phyloP scores from a whole-genome alignment of 805 yeast genomes.

The Yamadazyma kitorensis region DNA sequence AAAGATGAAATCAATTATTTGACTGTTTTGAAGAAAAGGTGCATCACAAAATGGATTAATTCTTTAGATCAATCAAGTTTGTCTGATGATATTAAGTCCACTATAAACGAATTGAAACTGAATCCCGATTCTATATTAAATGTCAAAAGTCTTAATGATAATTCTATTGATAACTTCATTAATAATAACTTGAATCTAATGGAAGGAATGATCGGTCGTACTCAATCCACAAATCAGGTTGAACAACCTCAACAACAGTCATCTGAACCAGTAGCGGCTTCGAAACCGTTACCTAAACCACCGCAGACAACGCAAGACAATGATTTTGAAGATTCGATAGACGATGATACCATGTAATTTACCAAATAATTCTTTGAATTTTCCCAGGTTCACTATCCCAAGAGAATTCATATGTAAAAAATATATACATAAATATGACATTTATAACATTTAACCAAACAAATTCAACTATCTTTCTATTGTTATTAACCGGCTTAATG shows the following conservation, averaged over 20 bases:
- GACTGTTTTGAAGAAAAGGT: conserved; percentile 36
- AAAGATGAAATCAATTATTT: conserved; percentile 41
- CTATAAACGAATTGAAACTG: conserved; percentile 19
- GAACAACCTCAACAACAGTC: not conserved
- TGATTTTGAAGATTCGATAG: conserved; percentile 1
- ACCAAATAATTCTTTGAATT: conserved; percentile 89
- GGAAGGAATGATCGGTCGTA: not conserved
- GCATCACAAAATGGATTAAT: conserved; percentile 32
- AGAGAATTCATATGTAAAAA: conserved; percentile 56
- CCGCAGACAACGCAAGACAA: not conserved
- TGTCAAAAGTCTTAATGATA: conserved; percentile 15
- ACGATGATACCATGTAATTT: conserved; percentile 10
- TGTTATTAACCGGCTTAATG: conserved; percentile 14
- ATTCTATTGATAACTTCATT: conserved; percentile 30
- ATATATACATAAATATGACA: conserved; percentile 49
- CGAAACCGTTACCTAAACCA: conserved; percentile 1
- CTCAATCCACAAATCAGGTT: not conserved
- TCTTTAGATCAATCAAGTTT: conserved; percentile 18
- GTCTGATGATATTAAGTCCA: conserved; percentile 10
- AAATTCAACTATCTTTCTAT: conserved; percentile 44
- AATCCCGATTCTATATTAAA: conserved; percentile 20
- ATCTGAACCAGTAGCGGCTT: not conserved
- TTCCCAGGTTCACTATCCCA: conserved; percentile 60
- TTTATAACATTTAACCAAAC: conserved; percentile 62
- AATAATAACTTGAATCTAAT: conserved; percentile 24